Evolutionary conservation across 2,329 filamentous ascomycete genomes (phyloP), one percentile per base, ranked within the genome.

Genomic region (Xylaria sp.): DNA sequence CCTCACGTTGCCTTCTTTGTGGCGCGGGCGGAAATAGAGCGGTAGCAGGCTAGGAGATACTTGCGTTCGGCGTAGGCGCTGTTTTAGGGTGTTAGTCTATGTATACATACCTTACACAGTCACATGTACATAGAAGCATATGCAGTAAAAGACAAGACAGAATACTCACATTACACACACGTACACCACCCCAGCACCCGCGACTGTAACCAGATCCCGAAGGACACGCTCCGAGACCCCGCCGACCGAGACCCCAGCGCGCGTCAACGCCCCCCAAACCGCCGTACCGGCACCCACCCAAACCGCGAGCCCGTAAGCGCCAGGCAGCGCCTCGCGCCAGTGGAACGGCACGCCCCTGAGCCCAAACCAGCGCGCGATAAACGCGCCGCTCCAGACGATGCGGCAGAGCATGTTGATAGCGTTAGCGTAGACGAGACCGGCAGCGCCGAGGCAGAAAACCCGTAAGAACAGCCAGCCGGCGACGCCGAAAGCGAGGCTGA

Each of bases 361-460:
- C 4, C 52, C 64, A 56, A 95, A 86, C 69, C 86, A 95, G 0
- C 70, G 62, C 29, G 71, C 74, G 52, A 97, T 89, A 68, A 96
- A 99, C 41, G 70, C 67, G 17, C 76, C 73, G 66, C 92, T 94
- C 90, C 92, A 99, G 7, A 84, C 57, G 52, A 96, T 95, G 57
- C 94, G 84, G 64, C 93, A 84, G 0, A 76, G 74, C 92, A 99
- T 96, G 69, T 97, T 97, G 64, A 96, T 84, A 42, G 84, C 86
- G 70, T 97, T 99, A 47, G 92, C 92, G 61, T 84, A 81, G 0
- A 99, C 91, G 40, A 99, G 76, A 0, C 94, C 94, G 39, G 81
- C 78, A 0, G 92, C 92, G 0, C 92, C 94, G 57, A 90, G 74
- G 7, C 80, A 77, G 20, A 89, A 71, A 8, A 91, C 73, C n/a